These are phyloP conservation scores for Boletales sp. DNA, from an alignment of 768 basidiomycete species.

Conservation along the genomic window DNA sequence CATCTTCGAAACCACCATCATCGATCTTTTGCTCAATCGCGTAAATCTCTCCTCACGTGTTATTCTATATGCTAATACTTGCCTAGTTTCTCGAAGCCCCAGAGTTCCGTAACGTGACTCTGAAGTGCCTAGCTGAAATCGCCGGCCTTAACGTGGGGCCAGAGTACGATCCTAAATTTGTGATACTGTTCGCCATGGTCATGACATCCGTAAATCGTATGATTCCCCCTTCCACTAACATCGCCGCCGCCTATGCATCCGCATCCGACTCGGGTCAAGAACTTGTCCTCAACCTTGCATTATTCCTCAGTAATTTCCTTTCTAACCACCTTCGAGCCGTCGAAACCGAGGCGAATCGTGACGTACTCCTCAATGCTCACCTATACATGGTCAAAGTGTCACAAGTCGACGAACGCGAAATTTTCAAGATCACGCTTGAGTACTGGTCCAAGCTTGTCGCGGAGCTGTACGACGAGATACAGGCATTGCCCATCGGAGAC, in stretches of 20 bases:
- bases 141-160: constrained; percentile 91
- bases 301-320: constrained; percentile 98
- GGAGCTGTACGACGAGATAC: constrained; percentile 96
- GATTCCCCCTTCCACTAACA: constrained; percentile 94
- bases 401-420: constrained; percentile 96
- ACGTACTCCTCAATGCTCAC: constrained; percentile 93
- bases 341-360: constrained; percentile 86
- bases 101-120: constrained; percentile 94
- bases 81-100: constrained; percentile 90
- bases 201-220: constrained; percentile 97
- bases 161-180: constrained; percentile 98
- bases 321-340: constrained; percentile 91
- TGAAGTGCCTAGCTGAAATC: constrained; percentile 96
- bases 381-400: constrained; percentile 98
- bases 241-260: constrained; percentile 85
- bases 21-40: constrained; percentile 87
- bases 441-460: constrained; percentile 97
- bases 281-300: constrained; percentile 91
- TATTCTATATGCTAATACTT: constrained; percentile 7
- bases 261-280: constrained; percentile 93
- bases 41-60: constrained; percentile 46
- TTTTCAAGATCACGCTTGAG: constrained; percentile 98
- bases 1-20: constrained; percentile 97
- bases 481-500: constrained; percentile 84
- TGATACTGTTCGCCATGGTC: constrained; percentile 95